These are phyloP conservation scores for Dicorynia guianensis DNA, from an alignment of 306 rosid species.

Conservation along the genomic window DNA sequence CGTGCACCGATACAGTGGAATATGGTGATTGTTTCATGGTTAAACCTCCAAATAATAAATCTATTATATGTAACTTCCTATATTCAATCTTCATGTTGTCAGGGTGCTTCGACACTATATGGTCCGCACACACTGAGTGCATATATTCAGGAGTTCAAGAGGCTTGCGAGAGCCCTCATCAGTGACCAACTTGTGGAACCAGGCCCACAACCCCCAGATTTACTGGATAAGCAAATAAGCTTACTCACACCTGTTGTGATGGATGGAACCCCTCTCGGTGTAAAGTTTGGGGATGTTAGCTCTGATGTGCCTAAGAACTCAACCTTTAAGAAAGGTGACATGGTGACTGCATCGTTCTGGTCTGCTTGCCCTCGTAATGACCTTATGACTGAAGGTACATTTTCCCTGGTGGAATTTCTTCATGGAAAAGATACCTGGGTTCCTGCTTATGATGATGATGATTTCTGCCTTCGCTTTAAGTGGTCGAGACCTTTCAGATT, in stretches of 20 bases:
- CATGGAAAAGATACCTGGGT: slow-evolving; percentile 66
- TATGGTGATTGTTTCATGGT: not conserved
- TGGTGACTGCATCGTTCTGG: slow-evolving; percentile 76
- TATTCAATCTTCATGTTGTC: slow-evolving; percentile 33
- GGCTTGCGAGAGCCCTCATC: slow-evolving; percentile 73
- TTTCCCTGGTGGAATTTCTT: slow-evolving; percentile 79
- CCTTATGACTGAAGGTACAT: slow-evolving; percentile 94
- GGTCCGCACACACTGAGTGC: slow-evolving; percentile 90
- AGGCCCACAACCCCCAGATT: slow-evolving; percentile 91
- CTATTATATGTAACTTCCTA: not conserved
- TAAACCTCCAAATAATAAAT: not conserved
- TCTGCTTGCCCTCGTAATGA: slow-evolving; percentile 92
- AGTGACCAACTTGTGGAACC: slow-evolving; percentile 48
- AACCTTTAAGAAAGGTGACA: slow-evolving; percentile 69
- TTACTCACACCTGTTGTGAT: slow-evolving; percentile 78
- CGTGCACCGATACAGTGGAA: not conserved
- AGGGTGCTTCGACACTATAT: slow-evolving; percentile 92
- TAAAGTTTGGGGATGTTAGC: slow-evolving; percentile 71
- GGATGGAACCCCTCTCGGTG: slow-evolving; percentile 73
- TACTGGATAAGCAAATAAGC: slow-evolving; percentile 73
- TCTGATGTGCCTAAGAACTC: slow-evolving; percentile 72
- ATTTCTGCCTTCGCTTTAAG: slow-evolving; percentile 84
- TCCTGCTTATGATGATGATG: slow-evolving; percentile 89
- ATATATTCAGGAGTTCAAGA: slow-evolving; percentile 90
- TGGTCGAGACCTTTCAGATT: slow-evolving; percentile 82